Conservation (phyloP, 208 protist species). For the Acanthamoeba divionensis region DNA sequence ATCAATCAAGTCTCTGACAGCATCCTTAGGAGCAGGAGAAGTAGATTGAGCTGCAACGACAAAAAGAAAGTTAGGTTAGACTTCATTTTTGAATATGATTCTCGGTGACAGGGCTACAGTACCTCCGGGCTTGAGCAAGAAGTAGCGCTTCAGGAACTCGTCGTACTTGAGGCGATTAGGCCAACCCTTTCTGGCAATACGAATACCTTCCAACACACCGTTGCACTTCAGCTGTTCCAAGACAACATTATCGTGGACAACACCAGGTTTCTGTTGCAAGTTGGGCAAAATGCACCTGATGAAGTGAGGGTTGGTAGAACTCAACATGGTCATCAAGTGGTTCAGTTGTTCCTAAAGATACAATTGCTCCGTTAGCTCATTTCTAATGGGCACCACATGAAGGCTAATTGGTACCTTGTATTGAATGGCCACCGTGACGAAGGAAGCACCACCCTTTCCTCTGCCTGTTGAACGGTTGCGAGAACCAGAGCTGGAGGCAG, state of each 20-base stretch:
- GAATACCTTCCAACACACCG: slow-evolving; percentile 84
- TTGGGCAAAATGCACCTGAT: slow-evolving; percentile 85
- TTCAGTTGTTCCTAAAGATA: slow-evolving; percentile 76
- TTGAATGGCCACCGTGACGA: slow-evolving; percentile 74
- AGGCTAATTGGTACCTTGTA: no score
- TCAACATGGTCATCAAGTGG: slow-evolving; percentile 75
- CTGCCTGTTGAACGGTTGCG: slow-evolving; percentile 10
- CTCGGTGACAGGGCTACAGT: no score
- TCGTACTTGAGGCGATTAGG: slow-evolving; percentile 80
- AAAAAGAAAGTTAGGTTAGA: slow-evolving; percentile 73
- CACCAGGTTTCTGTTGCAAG: slow-evolving; percentile 70
- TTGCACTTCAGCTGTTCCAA: slow-evolving; percentile 80
- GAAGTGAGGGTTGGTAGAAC: slow-evolving; percentile 77
- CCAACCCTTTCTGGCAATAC: slow-evolving; percentile 81
- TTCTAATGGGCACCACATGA: not conserved
- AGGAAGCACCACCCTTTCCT: slow-evolving; percentile 65
- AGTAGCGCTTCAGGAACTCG: slow-evolving; percentile 81
- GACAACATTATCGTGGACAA: slow-evolving; percentile 67
- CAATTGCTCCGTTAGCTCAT: not conserved
- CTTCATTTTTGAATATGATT: no score
- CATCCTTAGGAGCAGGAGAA: slow-evolving; percentile 59
- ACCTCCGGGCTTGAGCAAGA: slow-evolving; percentile 7
- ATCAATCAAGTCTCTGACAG: slow-evolving; percentile 70
- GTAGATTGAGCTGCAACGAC: slow-evolving; percentile 59
- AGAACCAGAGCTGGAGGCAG: not conserved